phyloP scores from a whole-genome alignment of 2,329 filamentous ascomycete genomes.

The Achaetomium macrosporum region DNA sequence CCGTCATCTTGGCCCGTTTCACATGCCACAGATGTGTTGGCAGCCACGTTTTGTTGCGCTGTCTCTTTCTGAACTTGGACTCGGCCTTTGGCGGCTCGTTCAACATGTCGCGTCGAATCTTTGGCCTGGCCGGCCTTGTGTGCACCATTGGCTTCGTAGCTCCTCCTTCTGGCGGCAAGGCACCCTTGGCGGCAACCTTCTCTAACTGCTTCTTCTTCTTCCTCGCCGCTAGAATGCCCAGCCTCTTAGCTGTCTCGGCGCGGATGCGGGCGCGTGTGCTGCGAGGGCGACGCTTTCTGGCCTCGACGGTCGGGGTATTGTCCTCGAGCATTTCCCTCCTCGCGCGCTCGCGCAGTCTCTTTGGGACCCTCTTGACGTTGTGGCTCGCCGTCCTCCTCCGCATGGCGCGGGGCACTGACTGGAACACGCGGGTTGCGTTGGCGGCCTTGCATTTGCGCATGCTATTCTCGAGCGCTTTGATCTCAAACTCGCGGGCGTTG shows the following conservation, averaged over 20 bases:
- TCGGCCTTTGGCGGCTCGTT: conserved; percentile 52
- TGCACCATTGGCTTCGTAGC: conserved; percentile 28
- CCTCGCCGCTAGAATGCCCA: conserved; percentile 57
- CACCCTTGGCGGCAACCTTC: conserved; percentile 26
- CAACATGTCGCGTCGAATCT: conserved; percentile 64
- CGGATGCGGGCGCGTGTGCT: conserved; percentile 57
- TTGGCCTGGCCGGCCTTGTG: conserved; percentile 48
- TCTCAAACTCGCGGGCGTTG: conserved; percentile 81
- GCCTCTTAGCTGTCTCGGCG: conserved; percentile 67
- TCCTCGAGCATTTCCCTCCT: conserved; percentile 75
- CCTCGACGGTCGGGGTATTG: conserved; percentile 77
- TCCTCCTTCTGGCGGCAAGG: conserved; percentile 18
- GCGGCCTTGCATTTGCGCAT: conserved; percentile 67
- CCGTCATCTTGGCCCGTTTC: conserved; percentile 85
- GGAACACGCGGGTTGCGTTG: conserved; percentile 70
- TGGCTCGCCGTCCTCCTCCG: conserved; percentile 87
- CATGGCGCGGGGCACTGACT: conserved; percentile 80
- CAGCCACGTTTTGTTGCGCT: conserved; percentile 85
- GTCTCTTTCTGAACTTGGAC: conserved; percentile 75
- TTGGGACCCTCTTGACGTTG: conserved; percentile 85
- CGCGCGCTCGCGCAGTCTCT: conserved; percentile 64
- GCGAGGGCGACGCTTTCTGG: conserved; percentile 54
- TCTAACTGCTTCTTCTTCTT: conserved; percentile 43
- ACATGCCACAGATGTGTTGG: conserved; percentile 93
- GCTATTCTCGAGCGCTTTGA: conserved; percentile 74